Conservation (phyloP, 164 flowering plant genomes). For the Nelumbo lutea region DNA sequence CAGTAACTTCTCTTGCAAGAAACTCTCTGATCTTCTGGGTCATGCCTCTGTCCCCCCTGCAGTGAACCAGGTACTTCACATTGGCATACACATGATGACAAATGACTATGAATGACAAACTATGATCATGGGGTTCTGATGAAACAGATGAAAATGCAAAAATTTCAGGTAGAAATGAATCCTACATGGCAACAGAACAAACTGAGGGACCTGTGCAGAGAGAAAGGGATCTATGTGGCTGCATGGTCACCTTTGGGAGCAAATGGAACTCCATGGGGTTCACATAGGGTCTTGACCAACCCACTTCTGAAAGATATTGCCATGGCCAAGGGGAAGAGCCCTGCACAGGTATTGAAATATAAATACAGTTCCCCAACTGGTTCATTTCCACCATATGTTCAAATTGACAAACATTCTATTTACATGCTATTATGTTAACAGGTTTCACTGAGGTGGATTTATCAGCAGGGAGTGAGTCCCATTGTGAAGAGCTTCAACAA, state of each 20-base stretch:
- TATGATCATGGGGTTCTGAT: background rate
- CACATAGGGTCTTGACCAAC: slow-evolving; percentile 15
- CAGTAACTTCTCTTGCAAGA: slow-evolving; percentile 28
- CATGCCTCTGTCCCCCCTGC: slow-evolving; percentile 26
- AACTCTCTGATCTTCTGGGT: slow-evolving; percentile 11
- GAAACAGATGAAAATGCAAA: background rate
- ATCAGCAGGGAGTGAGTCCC: slow-evolving; percentile 9
- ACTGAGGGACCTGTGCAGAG: slow-evolving; percentile 24
- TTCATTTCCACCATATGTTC: background rate
- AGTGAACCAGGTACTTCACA: slow-evolving; percentile 4
- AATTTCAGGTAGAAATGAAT: slow-evolving; percentile 33
- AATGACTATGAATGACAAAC: too few relatives aligned
- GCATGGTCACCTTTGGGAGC: slow-evolving; percentile 37
- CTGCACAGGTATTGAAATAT: slow-evolving; percentile 21
- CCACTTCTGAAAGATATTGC: slow-evolving; percentile 27
- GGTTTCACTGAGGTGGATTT: slow-evolving; percentile 17
- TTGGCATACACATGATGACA: too few relatives aligned
- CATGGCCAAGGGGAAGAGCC: slow-evolving; percentile 19
- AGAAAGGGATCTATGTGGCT: slow-evolving; percentile 20
- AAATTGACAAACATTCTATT: background rate
- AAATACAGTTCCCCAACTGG: background rate
- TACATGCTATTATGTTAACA: background rate
- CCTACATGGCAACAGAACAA: slow-evolving; percentile 29
- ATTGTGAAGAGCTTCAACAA: slow-evolving; percentile 17
- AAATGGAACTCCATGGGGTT: slow-evolving; percentile 22